These are phyloP conservation scores for Eruca vesicaria DNA, from an alignment of 441 rosid genomes.

Conservation along the genomic window DNA sequence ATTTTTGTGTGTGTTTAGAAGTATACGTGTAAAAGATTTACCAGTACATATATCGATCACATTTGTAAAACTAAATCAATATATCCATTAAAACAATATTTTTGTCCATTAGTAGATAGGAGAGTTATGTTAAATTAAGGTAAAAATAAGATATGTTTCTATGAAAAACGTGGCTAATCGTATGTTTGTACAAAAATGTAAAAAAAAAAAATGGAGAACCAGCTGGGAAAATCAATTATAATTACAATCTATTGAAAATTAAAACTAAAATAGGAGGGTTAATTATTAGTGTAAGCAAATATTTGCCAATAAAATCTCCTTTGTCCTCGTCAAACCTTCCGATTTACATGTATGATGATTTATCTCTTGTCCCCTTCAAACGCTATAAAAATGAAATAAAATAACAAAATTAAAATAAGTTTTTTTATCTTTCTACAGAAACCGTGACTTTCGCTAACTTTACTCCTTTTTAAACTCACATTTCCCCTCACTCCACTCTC, in stretches of 20 bases:
- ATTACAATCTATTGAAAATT: background rate
- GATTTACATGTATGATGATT: conserved; percentile 44
- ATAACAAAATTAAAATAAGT: conserved; percentile 1
- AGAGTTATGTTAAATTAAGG: background rate
- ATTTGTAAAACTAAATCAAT: background rate
- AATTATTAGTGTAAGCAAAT: background rate
- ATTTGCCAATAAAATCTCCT: conserved; percentile 22
- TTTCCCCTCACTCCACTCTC: conserved; percentile 43
- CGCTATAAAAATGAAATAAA: conserved; percentile 39
- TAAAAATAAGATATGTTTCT: background rate
- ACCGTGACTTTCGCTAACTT: conserved; percentile 52
- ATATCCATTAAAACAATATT: background rate
- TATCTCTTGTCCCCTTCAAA: conserved; percentile 74
- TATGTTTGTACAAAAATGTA: background rate
- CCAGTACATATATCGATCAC: background rate
- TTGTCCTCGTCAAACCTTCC: conserved; percentile 53
- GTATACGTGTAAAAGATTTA: background rate
- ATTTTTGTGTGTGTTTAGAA: background rate
- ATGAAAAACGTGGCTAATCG: background rate
- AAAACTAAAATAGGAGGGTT: background rate
- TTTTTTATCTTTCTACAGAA: conserved; percentile 32
- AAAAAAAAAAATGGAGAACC: background rate
- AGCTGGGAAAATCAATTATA: background rate
- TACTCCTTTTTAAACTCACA: conserved; percentile 35
- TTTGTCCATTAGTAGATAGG: background rate